Conservation (phyloP, 2,329 filamentous ascomycete species). For the Aureobasidium sp. region DNA sequence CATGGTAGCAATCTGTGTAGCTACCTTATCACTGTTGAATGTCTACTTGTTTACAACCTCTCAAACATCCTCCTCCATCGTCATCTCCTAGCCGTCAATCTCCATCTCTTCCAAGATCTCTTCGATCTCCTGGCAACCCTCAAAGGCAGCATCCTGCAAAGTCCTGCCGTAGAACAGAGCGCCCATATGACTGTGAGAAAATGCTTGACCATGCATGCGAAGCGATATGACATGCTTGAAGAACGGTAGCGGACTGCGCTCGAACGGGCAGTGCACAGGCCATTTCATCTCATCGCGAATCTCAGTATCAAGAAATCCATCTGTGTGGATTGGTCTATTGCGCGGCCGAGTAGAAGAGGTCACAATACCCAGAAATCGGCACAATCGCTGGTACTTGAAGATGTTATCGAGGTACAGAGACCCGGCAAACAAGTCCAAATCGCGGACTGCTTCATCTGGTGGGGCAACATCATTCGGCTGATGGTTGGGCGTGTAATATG, state of each 20-base stretch:
- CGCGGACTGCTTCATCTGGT: neutral
- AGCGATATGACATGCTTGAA: neutral
- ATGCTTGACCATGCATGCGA: neutral
- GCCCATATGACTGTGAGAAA: neutral
- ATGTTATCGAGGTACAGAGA: neutral
- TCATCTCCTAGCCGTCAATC: neutral
- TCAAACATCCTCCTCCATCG: neutral
- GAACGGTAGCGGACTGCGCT: neutral
- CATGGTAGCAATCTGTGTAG: neutral
- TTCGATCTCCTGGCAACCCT: neutral
- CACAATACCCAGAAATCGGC: neutral
- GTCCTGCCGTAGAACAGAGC: neutral
- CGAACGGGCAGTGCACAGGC: neutral
- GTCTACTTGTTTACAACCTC: neutral
- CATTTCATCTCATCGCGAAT: neutral
- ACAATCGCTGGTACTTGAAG: conserved; percentile 1
- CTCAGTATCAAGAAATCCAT: neutral
- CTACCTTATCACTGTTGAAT: neutral
- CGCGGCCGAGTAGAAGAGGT: neutral
- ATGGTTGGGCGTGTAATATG: neutral
- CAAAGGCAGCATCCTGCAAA: neutral
- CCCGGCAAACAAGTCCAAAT: conserved; percentile 1
- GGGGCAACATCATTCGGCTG: neutral
- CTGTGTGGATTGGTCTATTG: neutral
- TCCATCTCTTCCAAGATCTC: neutral